Conservation (phyloP, 73 alveolate species). For the Paramecium octaurelia region DNA sequence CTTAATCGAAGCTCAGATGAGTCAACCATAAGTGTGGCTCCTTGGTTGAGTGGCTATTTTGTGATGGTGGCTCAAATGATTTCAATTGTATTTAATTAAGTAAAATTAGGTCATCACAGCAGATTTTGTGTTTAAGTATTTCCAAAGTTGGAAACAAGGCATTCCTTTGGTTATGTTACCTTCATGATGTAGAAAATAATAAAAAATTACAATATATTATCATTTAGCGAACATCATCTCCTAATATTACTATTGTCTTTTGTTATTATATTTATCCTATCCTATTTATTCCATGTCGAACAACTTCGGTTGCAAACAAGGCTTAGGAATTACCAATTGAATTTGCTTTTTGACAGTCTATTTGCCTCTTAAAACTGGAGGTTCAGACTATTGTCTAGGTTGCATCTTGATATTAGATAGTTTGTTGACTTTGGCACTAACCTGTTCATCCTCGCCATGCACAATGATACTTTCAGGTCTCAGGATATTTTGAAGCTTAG, state of each 20-base stretch:
- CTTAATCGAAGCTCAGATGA: conserved; percentile 15
- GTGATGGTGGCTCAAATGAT: conserved; percentile 49
- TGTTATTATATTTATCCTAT: background rate
- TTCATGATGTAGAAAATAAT: background rate
- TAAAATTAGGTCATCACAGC: background rate
- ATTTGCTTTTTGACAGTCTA: background rate
- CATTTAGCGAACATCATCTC: background rate
- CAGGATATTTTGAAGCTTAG: background rate
- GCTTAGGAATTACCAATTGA: background rate
- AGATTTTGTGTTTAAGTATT: conserved; percentile 24
- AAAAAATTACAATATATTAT: background rate
- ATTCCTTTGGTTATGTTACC: conserved; percentile 40
- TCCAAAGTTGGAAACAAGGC: conserved; percentile 23
- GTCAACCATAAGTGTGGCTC: conserved; percentile 34
- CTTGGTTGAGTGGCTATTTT: conserved; percentile 52
- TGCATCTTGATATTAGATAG: background rate
- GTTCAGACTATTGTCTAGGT: background rate
- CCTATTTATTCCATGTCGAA: conserved; percentile 8
- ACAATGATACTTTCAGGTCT: background rate
- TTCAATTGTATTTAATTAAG: background rate
- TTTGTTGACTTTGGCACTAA: background rate
- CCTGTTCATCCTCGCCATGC: background rate
- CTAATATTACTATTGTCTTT: background rate
- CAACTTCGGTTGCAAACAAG: background rate
- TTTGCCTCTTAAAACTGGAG: background rate